Base-by-base conservation (phyloP, 495 filamentous ascomycete genomes). In the Penicillium taxi region DNA sequence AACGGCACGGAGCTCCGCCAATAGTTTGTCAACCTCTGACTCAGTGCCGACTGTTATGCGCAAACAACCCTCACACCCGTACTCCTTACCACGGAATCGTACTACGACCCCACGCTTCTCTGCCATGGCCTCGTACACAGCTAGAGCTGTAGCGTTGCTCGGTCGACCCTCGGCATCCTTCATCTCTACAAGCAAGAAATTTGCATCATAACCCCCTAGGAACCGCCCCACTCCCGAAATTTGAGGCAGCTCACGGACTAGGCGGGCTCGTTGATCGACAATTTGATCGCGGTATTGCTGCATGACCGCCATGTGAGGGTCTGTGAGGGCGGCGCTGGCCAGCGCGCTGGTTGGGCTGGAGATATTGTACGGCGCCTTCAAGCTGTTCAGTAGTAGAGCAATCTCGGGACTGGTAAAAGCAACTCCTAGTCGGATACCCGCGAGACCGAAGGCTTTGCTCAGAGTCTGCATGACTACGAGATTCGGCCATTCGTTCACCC, bases 401-500 rank as follows among this genome's bases (percentile, higher is more conserved):
- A 86, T 74, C 36, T 79, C 69, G 17, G 73, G 74, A 50, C 81
- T 83, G 13, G 80, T 81, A 37, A 81, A 83, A 2, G 81, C 84
- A 5, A 73, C 72, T 1, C 75, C 75, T 5, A 95, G 77, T 3
- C 91, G 73, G 50, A 96, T 95, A 11, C 91, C 91, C 2, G 91
- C 91, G 39, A 98, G 72, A 2, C 91, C 91, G 51, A 98, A 98
- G 1, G 86, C 91, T 60, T 98, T 98, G 51, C 83, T 89, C 9
- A 96, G 67, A 1, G 91, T 96, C 66, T 98, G 91, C 88, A 96
- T 91, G 23, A 98, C 87, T 14, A 95, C 88, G 8, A 98, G 70
- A 55, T 96, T 98, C n/a, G 90, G 88, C 78, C 80, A 93, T 50
- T 93, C 87, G 11, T 67, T 70, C 6, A 91, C 90, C 85, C 84